These are phyloP conservation scores for Scheffersomyces amazonensis DNA, from an alignment of 805 yeast species.

Conservation along the genomic window DNA sequence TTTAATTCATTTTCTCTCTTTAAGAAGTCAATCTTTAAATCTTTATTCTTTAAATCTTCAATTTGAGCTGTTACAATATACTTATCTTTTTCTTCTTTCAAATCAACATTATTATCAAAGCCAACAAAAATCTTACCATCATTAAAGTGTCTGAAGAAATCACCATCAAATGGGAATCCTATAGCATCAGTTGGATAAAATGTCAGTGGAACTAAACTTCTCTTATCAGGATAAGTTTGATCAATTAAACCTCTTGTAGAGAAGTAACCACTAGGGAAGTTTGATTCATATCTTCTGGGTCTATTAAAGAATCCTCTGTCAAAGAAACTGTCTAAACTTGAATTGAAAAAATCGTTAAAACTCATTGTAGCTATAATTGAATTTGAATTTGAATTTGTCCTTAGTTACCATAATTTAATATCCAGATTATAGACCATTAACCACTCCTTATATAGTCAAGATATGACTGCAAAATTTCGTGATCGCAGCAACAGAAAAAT, in stretches of 20 bases:
- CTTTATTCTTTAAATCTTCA: conserved; percentile 13
- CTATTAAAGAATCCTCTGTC: conserved; percentile 2
- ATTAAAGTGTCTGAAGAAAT: conserved; percentile 7
- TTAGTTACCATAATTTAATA: no score
- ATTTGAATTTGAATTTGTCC: no score
- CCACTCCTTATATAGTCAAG: not conserved
- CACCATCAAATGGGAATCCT: not conserved
- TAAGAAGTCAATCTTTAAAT: conserved; percentile 20
- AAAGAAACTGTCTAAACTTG: conserved; percentile 9
- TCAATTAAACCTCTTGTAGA: conserved; percentile 4
- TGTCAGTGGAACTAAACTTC: not conserved
- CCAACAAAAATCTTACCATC: conserved; percentile 6
- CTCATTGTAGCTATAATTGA: not conserved
- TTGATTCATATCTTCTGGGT: conserved; percentile 8
- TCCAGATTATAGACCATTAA: no score
- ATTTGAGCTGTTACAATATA: conserved; percentile 16
- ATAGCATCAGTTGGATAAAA: not conserved
- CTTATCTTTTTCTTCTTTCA: conserved; percentile 20
- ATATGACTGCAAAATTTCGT: not conserved
- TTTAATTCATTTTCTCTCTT: conserved; percentile 20
- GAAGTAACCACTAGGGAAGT: conserved; percentile 3
- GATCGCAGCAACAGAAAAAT: no score
- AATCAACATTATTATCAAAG: conserved; percentile 16
- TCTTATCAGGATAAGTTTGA: not conserved
- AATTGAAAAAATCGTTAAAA: conserved; percentile 4